These are phyloP conservation scores for Pterocarpus santalinus DNA, from an alignment of 306 rosid genomes.

Conservation along the genomic window DNA sequence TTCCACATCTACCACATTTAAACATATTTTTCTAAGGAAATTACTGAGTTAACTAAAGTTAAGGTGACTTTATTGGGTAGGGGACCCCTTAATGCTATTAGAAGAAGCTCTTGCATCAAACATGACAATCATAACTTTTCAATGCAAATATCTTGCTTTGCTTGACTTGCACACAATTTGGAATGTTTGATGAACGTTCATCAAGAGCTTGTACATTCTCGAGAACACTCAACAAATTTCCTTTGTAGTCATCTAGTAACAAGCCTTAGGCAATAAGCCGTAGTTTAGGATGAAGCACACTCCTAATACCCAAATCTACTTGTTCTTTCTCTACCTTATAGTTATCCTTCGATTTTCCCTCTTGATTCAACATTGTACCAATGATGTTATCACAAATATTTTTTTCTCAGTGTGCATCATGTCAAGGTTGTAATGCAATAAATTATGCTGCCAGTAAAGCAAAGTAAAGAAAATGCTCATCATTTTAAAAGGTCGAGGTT, in stretches of 20 bases:
- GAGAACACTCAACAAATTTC: slow-evolving; percentile 1
- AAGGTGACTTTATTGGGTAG: not conserved
- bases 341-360: not conserved
- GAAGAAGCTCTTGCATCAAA: slow-evolving; percentile 15
- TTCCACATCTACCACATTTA: not conserved
- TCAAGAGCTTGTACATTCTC: not conserved
- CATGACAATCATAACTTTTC: not conserved
- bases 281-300: slow-evolving; percentile 4
- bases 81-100: not conserved
- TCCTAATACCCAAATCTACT: slow-evolving; percentile 17
- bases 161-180: slow-evolving; percentile 1
- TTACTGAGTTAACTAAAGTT: not conserved
- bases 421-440: not conserved
- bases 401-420: too few species aligned
- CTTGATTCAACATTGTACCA: not conserved
- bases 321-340: not conserved
- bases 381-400: not conserved
- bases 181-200: not conserved
- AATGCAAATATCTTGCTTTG: not conserved
- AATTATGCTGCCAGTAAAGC: too few species aligned
- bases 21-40: not conserved
- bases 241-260: not conserved
- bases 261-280: not conserved
- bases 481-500: too few species aligned
- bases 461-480: too few species aligned